Evolutionary conservation across 140 eudicot species (phyloP).

Genomic region (Oenanthe javanica): DNA sequence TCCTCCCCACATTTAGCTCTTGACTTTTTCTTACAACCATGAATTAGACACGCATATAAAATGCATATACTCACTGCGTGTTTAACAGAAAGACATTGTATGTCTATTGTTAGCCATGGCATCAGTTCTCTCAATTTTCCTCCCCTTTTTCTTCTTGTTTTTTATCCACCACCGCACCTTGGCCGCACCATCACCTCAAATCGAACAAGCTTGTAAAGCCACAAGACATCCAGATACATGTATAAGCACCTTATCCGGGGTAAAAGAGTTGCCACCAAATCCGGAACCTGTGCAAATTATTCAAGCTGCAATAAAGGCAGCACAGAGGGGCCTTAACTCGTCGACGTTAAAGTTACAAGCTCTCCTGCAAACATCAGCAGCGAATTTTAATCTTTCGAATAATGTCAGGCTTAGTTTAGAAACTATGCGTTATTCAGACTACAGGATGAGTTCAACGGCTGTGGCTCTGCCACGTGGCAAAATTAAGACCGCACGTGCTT

Average conservation of each 20-base stretch:
- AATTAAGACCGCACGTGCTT: conserved; percentile 30
- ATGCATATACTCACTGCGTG: not conserved
- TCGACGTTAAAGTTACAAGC: conserved; percentile 12
- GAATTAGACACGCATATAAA: not conserved
- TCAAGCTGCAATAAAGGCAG: conserved; percentile 16
- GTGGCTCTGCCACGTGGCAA: conserved; percentile 17
- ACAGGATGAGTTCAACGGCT: conserved; percentile 15
- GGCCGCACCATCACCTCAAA: not conserved
- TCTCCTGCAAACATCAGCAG: conserved; percentile 12
- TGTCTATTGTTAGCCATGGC: conserved; percentile 3
- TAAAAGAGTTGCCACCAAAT: not conserved
- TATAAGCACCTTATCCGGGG: not conserved
- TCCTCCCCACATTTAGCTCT: not conserved
- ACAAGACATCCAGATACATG: conserved; percentile 27
- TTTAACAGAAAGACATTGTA: no score
- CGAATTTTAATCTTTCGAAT: conserved; percentile 19
- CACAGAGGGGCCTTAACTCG: conserved; percentile 16
- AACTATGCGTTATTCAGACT: conserved; percentile 6
- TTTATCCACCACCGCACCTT: not conserved
- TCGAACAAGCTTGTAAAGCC: conserved; percentile 28
- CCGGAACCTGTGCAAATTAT: conserved; percentile 18
- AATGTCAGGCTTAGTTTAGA: conserved; percentile 23
- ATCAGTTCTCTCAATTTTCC: not conserved
- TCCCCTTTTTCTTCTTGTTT: not conserved
- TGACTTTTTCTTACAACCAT: not conserved